A percentile compares a stretch with the other conserved stretches of the same genome.
Conservation (phyloP, 1,284 basidiomycete genomes). For the Erythrobasidium hasegawianum region DNA sequence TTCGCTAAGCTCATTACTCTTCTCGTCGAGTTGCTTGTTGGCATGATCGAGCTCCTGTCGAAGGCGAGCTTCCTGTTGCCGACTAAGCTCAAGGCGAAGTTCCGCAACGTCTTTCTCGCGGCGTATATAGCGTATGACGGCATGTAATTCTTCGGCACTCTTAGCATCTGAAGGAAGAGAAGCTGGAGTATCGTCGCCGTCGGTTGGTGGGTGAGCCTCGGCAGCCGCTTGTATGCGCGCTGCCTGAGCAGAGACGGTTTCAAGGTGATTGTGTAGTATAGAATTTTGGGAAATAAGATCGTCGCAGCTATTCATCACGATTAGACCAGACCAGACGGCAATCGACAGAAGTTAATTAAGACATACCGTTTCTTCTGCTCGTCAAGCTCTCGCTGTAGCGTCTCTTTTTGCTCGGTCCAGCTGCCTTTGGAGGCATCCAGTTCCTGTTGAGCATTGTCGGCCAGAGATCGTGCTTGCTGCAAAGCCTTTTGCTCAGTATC, state of each 20-base stretch:
- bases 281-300: constrained; percentile 73
- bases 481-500: constrained; percentile 54
- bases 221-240: constrained; percentile 65
- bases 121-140: constrained; percentile 74
- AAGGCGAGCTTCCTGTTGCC: constrained; percentile 73
- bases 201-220: constrained; percentile 54
- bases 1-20: constrained; percentile 52
- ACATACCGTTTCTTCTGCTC: constrained; percentile 66
- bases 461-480: constrained; percentile 59
- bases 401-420: constrained; percentile 72
- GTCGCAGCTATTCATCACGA: constrained; percentile 56
- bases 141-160: constrained; percentile 57
- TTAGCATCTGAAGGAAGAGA: constrained; percentile 11
- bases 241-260: constrained; percentile 76
- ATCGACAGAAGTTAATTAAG: constrained; percentile 5
- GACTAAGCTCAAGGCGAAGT: constrained; percentile 75
- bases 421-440: constrained; percentile 65
- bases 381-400: constrained; percentile 69
- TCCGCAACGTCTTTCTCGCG: constrained; percentile 89
- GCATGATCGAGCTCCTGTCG: constrained; percentile 73
- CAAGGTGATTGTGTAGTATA: constrained; percentile 76
- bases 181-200: constrained; percentile 35
- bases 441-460: constrained; percentile 71
- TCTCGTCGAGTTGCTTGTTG: constrained; percentile 65
- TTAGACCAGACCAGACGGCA: not conserved